Evolutionary conservation across 768 basidiomycete genomes (phyloP), one percentile per base, ranked within the genome.

Genomic region (Leccinum broughii): DNA sequence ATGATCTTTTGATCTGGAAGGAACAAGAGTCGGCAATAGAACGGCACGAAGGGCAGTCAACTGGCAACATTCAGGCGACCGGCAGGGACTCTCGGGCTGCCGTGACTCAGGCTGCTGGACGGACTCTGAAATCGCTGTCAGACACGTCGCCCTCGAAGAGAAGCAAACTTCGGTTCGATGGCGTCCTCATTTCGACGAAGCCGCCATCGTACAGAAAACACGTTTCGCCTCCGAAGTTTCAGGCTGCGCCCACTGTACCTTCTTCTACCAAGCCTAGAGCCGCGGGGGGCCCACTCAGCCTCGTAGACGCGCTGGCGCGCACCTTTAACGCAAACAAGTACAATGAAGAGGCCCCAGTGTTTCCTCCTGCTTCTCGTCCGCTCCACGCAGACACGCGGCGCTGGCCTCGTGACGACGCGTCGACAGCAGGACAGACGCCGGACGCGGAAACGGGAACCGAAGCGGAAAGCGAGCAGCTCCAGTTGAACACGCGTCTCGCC

Each of bases 251-350:
- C 13, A 5, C 50, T 11, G 4, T 44, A 44, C n/a, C 44, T 11
- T 11, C 44, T 46, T n/a, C n/a, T n/a, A 2, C 44, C 44, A 46
- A 46, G 20, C 20, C 20, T 46, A 46, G 44, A 46, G 10, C 11
- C 20, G 44, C 11, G 6, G 20, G 44, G 44, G 44, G n/a, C 20
- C 44, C 11, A 17, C 46, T 65, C 17, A 68, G 56, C 55, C 51
- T 73, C 22, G 66, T 71, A 30, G 65, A 68, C 32, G 72, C 70
- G 34, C 54, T 72, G 15, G 46, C 64, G 39, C 66, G 46, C 15
- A 70, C 72, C 26, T 72, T 73, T 28, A 22, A 65, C n/a, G 72
- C 72, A 3, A 73, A 73, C 52, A 67, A 24, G 32, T 28, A 69
- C 10, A 15, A n/a, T 6, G 62, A 35, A 35, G 35, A 68, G 1